Conservation (phyloP, 2,329 filamentous ascomycete species). For the Fusarium robinianum region DNA sequence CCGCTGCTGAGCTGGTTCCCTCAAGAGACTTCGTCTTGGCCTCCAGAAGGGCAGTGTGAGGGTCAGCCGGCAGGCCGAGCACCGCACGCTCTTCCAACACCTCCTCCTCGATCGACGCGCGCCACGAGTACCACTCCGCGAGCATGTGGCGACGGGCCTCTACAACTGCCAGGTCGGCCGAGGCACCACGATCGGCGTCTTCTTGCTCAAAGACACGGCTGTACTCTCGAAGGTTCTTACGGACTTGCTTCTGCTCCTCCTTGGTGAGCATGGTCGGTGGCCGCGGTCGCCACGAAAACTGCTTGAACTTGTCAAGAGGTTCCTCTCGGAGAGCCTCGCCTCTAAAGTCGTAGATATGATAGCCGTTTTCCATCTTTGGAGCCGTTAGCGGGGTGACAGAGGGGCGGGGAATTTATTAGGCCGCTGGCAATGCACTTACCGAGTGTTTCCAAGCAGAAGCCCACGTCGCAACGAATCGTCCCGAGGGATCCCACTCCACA, state of each 20-base stretch:
- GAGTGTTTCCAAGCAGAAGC: constrained; percentile 95
- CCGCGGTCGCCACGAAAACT: constrained; percentile 91
- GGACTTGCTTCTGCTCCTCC: constrained; percentile 96
- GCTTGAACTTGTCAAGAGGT: constrained; percentile 95
- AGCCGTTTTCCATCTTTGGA: constrained; percentile 96
- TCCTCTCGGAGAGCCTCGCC: constrained; percentile 89
- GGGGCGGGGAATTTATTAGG: no score
- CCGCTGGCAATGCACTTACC: no score
- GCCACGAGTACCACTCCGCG: constrained; percentile 88
- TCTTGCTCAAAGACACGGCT: constrained; percentile 93
- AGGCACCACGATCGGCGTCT: constrained; percentile 89
- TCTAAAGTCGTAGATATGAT: constrained; percentile 97
- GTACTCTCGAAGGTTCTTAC: constrained; percentile 98
- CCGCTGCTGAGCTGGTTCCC: constrained; percentile 65
- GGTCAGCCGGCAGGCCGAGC: constrained; percentile 68
- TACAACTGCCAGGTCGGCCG: constrained; percentile 91
- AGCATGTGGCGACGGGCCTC: constrained; percentile 82
- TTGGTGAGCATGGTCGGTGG: constrained; percentile 89
- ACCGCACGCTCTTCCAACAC: constrained; percentile 71
- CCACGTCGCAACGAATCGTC: constrained; percentile 90
- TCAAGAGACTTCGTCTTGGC: constrained; percentile 58
- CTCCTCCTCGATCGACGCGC: constrained; percentile 72
- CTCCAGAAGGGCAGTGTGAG: constrained; percentile 64
- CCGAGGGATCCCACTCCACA: constrained; percentile 96
- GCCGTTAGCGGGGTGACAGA: constrained; percentile 12